Base-by-base conservation (phyloP, 345 rosid species). In the Salix viminalis region DNA sequence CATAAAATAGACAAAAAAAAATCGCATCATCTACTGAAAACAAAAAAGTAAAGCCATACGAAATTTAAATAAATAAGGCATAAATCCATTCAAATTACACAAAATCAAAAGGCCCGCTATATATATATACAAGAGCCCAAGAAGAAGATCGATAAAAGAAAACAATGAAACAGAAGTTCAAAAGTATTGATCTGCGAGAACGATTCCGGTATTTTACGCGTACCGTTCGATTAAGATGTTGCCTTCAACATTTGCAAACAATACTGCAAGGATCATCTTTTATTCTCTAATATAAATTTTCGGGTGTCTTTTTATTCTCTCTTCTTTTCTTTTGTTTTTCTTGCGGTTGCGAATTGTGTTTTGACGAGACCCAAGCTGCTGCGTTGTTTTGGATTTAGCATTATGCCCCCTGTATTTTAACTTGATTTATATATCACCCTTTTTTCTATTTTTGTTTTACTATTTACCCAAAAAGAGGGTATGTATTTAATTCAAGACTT, bases 191-290 rank as follows among this genome's bases (percentile, higher is more conserved):
- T 37, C 26, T 14, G 13, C 46, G 16, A 2, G 52, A 36, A 21
- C 1, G n/a, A 65, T 65, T 6, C 34, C 15, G 9, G 7, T 65
- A 4, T 15, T 77, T 61, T 14, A 77, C 6, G 65, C 39, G 52
- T 80, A 80, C 83, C 79, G 72, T 71, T 80, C 83, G n/a, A 80
- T 75, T 48, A 80, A 70, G 64, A 80, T 80, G 83, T 80, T 80
- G 72, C 83, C 83, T 75, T 80, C 83, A 7, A 32, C 83, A 71
- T 80, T 80, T 7, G 79, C 83, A 36, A 80, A 80, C 39, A 80
- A 56, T 7, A 80, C 83, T 23, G 83, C 83, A 7, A 80, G 83
- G 13, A 80, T 80, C 83, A 75, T 80, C 18, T 11, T 65, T 62
- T 10, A 26, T 46, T 21, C 1, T 62, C 32, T 41, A 41, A 41